Conservation (phyloP, 129 eudicot genomes). For the Flaveria sonorensis region DNA sequence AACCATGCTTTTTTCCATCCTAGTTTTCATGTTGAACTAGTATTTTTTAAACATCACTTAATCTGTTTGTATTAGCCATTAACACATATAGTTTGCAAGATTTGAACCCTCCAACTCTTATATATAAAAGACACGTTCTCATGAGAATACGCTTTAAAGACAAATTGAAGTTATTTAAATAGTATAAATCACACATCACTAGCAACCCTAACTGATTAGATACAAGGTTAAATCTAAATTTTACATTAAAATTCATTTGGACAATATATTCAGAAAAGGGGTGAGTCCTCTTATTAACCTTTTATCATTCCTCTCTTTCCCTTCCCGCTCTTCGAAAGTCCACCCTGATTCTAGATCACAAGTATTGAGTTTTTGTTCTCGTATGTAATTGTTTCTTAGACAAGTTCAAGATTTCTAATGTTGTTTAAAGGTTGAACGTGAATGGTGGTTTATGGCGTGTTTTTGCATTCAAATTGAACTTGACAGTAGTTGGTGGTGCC, state of each 20-base stretch:
- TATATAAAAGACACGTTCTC: too few species aligned
- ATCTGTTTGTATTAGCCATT: too few species aligned
- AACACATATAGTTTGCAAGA: too few species aligned
- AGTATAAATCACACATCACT: not conserved
- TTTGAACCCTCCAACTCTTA: too few species aligned
- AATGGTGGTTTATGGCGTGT: not conserved
- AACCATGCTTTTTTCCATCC: not conserved
- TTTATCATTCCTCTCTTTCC: not conserved
- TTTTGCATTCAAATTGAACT: not conserved
- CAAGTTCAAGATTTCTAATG: not conserved
- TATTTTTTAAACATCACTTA: too few species aligned
- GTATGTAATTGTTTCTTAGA: not conserved
- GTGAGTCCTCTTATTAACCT: too few species aligned
- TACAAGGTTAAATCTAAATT: not conserved
- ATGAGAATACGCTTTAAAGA: too few species aligned
- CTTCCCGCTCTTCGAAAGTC: not conserved
- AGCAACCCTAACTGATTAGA: not conserved
- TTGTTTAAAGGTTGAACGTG: not conserved
- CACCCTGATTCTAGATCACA: not conserved
- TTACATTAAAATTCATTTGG: not conserved
- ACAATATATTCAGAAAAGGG: not conserved
- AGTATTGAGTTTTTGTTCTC: not conserved
- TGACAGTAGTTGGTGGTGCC: not conserved
- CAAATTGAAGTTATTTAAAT: not conserved
- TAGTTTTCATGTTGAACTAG: not conserved